Conservation (phyloP, 106 monocot genomes). For the Platanthera guangdongensis region DNA sequence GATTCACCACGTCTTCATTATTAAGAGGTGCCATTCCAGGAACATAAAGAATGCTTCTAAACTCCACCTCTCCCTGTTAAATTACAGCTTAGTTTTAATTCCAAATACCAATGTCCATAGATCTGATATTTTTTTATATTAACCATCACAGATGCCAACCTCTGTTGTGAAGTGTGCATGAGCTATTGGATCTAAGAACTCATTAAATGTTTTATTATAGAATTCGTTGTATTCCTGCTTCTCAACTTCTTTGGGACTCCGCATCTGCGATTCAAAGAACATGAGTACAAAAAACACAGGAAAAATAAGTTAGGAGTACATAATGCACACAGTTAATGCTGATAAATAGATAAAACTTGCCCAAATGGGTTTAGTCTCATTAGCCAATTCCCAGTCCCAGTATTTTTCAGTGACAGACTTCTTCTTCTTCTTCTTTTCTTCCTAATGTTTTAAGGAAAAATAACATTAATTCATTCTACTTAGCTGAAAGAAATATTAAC, state of each 20-base stretch:
- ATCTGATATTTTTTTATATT: not conserved
- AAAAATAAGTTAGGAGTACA: not conserved
- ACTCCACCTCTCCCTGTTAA: slow-evolving; percentile 93
- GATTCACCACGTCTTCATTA: slow-evolving; percentile 87
- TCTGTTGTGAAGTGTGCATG: slow-evolving; percentile 92
- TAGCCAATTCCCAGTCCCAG: slow-evolving; percentile 98
- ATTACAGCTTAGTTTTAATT: not conserved
- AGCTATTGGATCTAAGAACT: slow-evolving; percentile 87
- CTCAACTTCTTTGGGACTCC: slow-evolving; percentile 78
- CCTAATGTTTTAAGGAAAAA: slow-evolving; percentile 23
- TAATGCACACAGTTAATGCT: not conserved
- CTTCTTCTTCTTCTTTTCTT: slow-evolving; percentile 77
- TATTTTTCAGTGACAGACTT: slow-evolving; percentile 93
- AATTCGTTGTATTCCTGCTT: slow-evolving; percentile 91
- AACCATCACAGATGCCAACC: slow-evolving; percentile 20
- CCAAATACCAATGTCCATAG: slow-evolving; percentile 1
- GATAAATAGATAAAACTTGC: slow-evolving; percentile 20
- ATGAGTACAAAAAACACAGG: not conserved
- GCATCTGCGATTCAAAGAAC: slow-evolving; percentile 42
- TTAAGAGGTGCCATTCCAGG: slow-evolving; percentile 96
- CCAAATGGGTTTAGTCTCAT: slow-evolving; percentile 99
- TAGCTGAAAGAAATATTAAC: not conserved
- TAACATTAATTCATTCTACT: slow-evolving; percentile 1
- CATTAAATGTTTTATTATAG: slow-evolving; percentile 94
- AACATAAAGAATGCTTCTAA: slow-evolving; percentile 89